phyloP scores from a whole-genome alignment of 805 yeast genomes.

The Yarrowia hollandica region DNA sequence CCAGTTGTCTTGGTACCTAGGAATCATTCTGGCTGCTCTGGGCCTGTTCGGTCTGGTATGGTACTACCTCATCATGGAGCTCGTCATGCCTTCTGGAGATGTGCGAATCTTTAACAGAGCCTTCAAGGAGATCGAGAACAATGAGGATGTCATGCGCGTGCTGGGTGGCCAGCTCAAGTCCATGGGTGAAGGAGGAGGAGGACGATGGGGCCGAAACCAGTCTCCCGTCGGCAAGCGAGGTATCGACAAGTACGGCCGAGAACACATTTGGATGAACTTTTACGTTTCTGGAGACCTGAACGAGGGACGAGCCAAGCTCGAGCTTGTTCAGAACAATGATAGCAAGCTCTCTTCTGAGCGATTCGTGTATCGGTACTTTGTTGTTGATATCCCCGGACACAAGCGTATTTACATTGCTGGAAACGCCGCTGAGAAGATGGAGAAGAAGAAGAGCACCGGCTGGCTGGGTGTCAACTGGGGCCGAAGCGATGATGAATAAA shows the following conservation, averaged over 20 bases:
- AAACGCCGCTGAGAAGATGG: constrained; percentile 35
- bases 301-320: constrained; percentile 73
- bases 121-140: constrained; percentile 70
- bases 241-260: constrained; percentile 72
- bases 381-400: constrained; percentile 72
- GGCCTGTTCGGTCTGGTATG: constrained; percentile 54
- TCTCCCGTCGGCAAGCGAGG: constrained; percentile 66
- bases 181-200: constrained; percentile 69
- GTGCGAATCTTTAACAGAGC: constrained; percentile 88
- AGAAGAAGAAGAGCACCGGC: constrained; percentile 48
- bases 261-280: constrained; percentile 79
- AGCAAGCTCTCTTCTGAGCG: constrained; percentile 12
- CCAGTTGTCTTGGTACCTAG: constrained; percentile 40
- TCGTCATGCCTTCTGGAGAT: constrained; percentile 87
- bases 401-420: constrained; percentile 58
- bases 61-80: constrained; percentile 74
- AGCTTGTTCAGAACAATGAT: constrained; percentile 52
- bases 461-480: constrained; percentile 89
- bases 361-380: constrained; percentile 66
- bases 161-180: constrained; percentile 72
- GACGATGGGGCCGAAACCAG: constrained; percentile 85
- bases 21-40: constrained; percentile 41
- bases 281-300: constrained; percentile 71
- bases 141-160: constrained; percentile 56
- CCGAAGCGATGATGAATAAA: constrained; percentile 59